Percentiles rank a stretch among this genome's conserved stretches.
phyloP scores from a whole-genome alignment of 768 basidiomycete genomes.

The Boletus rubescentipes region DNA sequence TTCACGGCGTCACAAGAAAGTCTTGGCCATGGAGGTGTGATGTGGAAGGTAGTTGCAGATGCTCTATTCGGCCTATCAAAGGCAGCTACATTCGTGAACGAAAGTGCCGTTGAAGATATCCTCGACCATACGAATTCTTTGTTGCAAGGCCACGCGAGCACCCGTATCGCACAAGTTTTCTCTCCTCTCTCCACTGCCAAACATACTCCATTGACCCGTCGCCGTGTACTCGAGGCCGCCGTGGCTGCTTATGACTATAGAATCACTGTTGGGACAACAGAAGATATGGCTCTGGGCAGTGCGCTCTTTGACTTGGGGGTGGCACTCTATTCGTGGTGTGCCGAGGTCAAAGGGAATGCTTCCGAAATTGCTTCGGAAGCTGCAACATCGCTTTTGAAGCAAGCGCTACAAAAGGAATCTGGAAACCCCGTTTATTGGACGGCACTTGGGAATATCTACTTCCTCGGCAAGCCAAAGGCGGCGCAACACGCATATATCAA shows the following conservation, averaged over 20 bases:
- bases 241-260: conserved; percentile 62
- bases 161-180: conserved; percentile 44
- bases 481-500: conserved; percentile 93
- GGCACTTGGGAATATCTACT: conserved; percentile 73
- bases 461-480: conserved; percentile 61
- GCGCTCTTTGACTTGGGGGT: conserved; percentile 76
- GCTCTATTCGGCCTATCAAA: conserved; percentile 65
- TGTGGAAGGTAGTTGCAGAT: conserved; percentile 86
- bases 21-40: conserved; percentile 64
- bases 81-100: conserved; percentile 48
- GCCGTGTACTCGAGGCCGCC: conserved; percentile 49
- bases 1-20: conserved; percentile 48
- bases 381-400: conserved; percentile 55
- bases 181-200: conserved; percentile 28
- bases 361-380: conserved; percentile 37
- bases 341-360: conserved; percentile 24
- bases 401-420: conserved; percentile 73
- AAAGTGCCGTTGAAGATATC: conserved; percentile 34
- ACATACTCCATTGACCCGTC: conserved; percentile 28
- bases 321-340: conserved; percentile 52
- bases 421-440: conserved; percentile 78
- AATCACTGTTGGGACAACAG: conserved; percentile 53
- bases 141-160: conserved; percentile 40
- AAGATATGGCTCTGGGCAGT: conserved; percentile 50
- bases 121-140: conserved; percentile 38